Conservation (phyloP, 176 grass and related monocot species). For the Hordeum marinum region DNA sequence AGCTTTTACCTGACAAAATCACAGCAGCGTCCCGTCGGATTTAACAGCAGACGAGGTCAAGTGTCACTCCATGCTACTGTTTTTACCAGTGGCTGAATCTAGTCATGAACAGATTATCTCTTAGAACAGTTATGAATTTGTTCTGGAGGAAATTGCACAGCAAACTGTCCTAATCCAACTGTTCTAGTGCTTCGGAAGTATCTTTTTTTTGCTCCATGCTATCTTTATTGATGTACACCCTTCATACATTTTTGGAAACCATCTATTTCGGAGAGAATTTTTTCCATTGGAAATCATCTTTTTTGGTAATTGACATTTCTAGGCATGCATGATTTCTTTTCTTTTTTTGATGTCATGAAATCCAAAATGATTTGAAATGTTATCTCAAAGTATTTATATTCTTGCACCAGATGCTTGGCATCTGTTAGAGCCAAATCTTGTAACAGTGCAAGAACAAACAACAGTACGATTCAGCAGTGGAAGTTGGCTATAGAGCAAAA, state of each 20-base stretch:
- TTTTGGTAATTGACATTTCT: background rate
- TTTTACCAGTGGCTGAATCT: background rate
- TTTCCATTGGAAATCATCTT: background rate
- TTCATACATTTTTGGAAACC: background rate
- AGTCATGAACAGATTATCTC: background rate
- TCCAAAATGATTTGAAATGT: background rate
- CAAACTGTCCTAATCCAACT: background rate
- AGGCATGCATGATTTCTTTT: background rate
- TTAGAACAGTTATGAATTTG: background rate
- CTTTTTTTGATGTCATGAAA: background rate
- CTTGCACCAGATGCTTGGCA: background rate
- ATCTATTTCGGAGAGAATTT: background rate
- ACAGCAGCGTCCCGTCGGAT: background rate
- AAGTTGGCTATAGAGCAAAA: conserved; percentile 24
- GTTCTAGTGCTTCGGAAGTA: background rate
- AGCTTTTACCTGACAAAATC: background rate
- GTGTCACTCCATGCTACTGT: background rate
- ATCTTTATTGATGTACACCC: background rate
- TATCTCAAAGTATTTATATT: background rate
- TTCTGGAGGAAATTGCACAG: background rate
- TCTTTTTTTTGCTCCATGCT: background rate
- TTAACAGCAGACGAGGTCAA: conserved; percentile 8
- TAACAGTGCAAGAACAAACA: conserved; percentile 23
- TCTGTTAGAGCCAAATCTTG: background rate
- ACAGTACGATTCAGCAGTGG: conserved; percentile 13